Base-by-base conservation (phyloP, 176 grass and related monocot species). In the Lolium perenne region DNA sequence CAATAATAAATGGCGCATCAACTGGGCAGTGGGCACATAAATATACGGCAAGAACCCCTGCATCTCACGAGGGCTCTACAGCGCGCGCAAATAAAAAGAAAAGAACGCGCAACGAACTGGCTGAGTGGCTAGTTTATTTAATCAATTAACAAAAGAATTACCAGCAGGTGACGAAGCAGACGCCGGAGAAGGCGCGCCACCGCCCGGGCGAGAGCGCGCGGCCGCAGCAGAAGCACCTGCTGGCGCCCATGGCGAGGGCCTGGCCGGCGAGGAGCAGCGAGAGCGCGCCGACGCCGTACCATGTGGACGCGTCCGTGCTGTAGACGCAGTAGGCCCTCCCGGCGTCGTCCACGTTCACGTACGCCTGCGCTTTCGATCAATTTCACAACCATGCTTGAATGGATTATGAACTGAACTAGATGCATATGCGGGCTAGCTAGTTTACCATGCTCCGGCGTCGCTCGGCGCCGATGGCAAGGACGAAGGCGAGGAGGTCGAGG, bases 181-280 rank as follows among this genome's bases (percentile, higher is more conserved):
- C 47, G 59, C 83, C 88, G 63, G 92, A 89, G 78, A 45, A 93
- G 4, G 88, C 86, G 48, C 95, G 87, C 29, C 91, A 77, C 2
- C 90, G 86, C 1, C 95, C 83, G 6, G 95, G 92, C 32, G 80
- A 71, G 76, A 93, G 82, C 0, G 89, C 43, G 20, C 83, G 85
- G 73, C 95, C 95, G 87, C 93, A 98, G 93, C 95, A 98, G 95
- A 95, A 98, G 90, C 93, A 98, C 10, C 78, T 86, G 35, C 17
- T 94, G 46, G 32, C 80, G 17, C 25, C 51, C 95, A 94, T 94
- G 45, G 88, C 80, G 11, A 92, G 54, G 23, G 66, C 78, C 89
- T 98, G 95, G 12, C 77, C 76, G 14, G 73, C 69, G 2, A 95
- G 75, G 74, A 98, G 84, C 60, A 98, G 85, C n/a, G 86, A 54